Evolutionary conservation across 208 protist species (phyloP).

Genomic region (Leptomonas pyrrhocoris): DNA sequence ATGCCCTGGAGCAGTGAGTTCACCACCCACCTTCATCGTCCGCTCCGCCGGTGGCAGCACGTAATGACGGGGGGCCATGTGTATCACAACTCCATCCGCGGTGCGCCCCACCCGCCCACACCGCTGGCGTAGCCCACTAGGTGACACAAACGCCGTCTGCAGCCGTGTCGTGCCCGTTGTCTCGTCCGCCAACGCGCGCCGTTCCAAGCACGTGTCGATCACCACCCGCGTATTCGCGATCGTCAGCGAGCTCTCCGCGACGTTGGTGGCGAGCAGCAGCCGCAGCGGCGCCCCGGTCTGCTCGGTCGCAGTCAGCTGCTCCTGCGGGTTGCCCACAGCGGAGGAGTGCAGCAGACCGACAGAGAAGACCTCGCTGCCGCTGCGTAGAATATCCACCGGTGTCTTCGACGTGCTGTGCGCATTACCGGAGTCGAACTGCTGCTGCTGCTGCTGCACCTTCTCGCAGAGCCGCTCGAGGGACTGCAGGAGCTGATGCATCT

Average conservation of each 20-base stretch:
- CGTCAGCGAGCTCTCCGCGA: slow-evolving; percentile 84
- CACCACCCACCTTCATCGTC: not conserved
- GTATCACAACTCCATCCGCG: slow-evolving; percentile 68
- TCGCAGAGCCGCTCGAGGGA: slow-evolving; percentile 55
- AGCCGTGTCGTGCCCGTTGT: slow-evolving; percentile 58
- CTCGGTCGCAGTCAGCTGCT: slow-evolving; percentile 46
- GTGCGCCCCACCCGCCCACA: slow-evolving; percentile 70
- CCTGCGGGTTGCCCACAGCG: slow-evolving; percentile 67
- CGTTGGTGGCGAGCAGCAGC: slow-evolving; percentile 70
- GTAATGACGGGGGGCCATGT: slow-evolving; percentile 55
- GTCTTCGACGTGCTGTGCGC: slow-evolving; percentile 3
- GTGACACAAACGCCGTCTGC: slow-evolving; percentile 44
- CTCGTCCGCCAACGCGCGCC: slow-evolving; percentile 48
- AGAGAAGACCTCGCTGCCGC: slow-evolving; percentile 58
- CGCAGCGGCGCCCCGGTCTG: slow-evolving; percentile 37
- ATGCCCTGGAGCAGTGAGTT: too few species aligned
- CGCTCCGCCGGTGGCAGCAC: slow-evolving; percentile 1
- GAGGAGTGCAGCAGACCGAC: slow-evolving; percentile 64
- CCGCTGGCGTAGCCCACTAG: slow-evolving; percentile 57
- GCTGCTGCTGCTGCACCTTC: slow-evolving; percentile 8
- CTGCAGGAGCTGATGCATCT: slow-evolving; percentile 69
- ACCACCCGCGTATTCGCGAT: slow-evolving; percentile 75
- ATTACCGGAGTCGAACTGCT: not conserved
- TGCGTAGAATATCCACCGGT: slow-evolving; percentile 40
- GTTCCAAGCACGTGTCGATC: slow-evolving; percentile 68